Base-by-base conservation (phyloP, 331 rosid species). In the Prunus yedoensis region DNA sequence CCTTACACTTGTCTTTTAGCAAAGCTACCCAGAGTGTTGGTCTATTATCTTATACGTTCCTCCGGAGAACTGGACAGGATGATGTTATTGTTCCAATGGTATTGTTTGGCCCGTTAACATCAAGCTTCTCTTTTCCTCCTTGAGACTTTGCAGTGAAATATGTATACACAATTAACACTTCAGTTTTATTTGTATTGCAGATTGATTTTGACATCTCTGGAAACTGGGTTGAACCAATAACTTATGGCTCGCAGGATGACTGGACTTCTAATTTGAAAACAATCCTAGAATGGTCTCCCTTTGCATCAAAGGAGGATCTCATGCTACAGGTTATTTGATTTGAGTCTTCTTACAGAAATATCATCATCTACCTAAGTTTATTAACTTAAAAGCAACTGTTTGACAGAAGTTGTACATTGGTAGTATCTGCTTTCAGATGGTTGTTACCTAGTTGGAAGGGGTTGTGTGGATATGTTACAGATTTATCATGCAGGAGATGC, bases 61-160 rank as follows among this genome's bases (percentile, higher is more conserved):
- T 94, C 76, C 86, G 97, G 76, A 90, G 11, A 84, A 94, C 97
- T 16, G 95, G 97, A 76, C 95, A 89, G 85, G 97, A 94, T 81
- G 97, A 94, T 8, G 96, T 91, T 52, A 88, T 91, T 69, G 91
- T 94, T 80, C 98, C 98, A 69, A 91, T 91, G 98, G 98, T 94
- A 81, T 70, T 76, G 60, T 68, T 79, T 77, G 30, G 49, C 58
- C 52, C 79, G 80, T 77, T 61, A 63, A 70, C 52, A 21, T 63
- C 77, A 8, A 62, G 58, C 78, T 68, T 77, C 66, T 21, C 59
- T 30, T n/a, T 4, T 50, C 72, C 61, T 45, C 35, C 27, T 58
- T 21, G 50, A 47, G 17, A 47, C 53, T 52, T 51, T 32, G 64
- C 46, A 41, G 30, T 10, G 17, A 32, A 68, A 59, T 74, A 61